Base-by-base conservation (phyloP, 805 yeast species). In the Monosporozyma yasuniensis region DNA sequence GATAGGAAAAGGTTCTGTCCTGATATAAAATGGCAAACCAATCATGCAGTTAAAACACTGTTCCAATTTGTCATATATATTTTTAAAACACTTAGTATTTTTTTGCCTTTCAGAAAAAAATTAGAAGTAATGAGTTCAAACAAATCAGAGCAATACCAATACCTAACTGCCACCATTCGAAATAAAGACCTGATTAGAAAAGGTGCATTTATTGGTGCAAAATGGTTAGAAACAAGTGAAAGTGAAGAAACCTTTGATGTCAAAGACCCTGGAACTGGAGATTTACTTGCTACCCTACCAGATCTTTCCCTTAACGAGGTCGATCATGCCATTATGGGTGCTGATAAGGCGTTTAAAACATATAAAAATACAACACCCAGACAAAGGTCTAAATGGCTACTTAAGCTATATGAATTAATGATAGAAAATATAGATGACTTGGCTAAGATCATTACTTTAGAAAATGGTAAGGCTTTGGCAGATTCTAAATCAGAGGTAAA, bases 231-330 rank as follows among this genome's bases (percentile, higher is more conserved):
- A 25, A 30, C 50, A 3, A 44, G 39, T 27, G 66, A 64, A 12
- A 64, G 72, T 12, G 63, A 71, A 7, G 69, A 71, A 16, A 65
- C 74, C 3, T 89, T 88, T 64, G 68, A 73, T 3, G 95, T 90
- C 16, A 65, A 67, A 12, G 87, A 91, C 64, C 97, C 97, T 4
- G 95, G 95, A 0, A 73, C 76, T 23, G 75, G 73, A n/a, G 74
- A 74, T 18, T 68, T 71, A 14, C 70, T 83, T 47, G 81, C 84
- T 11, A 74, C 71, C 21, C 79, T 86, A 11, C 77, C 85, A 9
- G 83, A 79, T 52, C 79, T 79, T 64, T 80, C 84, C 32, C 57
- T 81, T 23, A 76, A 80, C 5, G 67, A 71, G 3, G 84, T 84
- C 2, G 84, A 78, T 44, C 76, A 72, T 48, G 78, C 83, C 14